Percentiles rank a stretch among this genome's conserved stretches.
Evolutionary conservation across 2,329 filamentous ascomycete genomes (phyloP).

Genomic region (Aureobasidium uvarum): DNA sequence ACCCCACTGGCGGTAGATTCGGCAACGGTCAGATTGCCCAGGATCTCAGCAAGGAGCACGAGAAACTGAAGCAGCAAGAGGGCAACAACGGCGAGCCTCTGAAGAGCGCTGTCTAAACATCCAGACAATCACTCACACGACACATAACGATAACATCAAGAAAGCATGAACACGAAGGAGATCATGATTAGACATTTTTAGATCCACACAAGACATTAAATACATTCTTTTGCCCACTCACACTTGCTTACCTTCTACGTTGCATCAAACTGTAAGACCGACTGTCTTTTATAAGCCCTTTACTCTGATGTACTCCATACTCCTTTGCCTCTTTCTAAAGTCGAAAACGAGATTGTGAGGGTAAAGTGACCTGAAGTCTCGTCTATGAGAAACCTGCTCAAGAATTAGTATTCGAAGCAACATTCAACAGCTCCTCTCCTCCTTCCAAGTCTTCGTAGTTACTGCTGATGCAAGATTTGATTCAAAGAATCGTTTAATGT

Average conservation of each 20-base stretch:
- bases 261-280: neutral
- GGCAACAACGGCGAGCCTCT: constrained; percentile 30
- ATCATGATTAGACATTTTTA: neutral
- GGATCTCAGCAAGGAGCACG: constrained; percentile 38
- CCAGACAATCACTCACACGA: neutral
- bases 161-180: neutral
- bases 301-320: too few relatives aligned
- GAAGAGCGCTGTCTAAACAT: constrained; percentile 38
- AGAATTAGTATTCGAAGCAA: too few relatives aligned
- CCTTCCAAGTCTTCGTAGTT: too few relatives aligned
- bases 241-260: neutral
- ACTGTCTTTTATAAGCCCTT: too few relatives aligned
- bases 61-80: constrained; percentile 28
- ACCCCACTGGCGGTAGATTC: constrained; percentile 45
- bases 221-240: neutral
- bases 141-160: neutral
- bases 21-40: constrained; percentile 44
- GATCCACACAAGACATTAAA: neutral
- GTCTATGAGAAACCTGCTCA: too few relatives aligned
- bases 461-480: neutral
- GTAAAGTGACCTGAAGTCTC: too few relatives aligned
- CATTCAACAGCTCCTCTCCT: too few relatives aligned
- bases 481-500: neutral
- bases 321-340: too few relatives aligned
- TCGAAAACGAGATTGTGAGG: too few relatives aligned